Percentiles rank a stretch among this genome's conserved stretches.
phyloP scores from a whole-genome alignment of 148 eudicot species.

The Rhododendron vialii region DNA sequence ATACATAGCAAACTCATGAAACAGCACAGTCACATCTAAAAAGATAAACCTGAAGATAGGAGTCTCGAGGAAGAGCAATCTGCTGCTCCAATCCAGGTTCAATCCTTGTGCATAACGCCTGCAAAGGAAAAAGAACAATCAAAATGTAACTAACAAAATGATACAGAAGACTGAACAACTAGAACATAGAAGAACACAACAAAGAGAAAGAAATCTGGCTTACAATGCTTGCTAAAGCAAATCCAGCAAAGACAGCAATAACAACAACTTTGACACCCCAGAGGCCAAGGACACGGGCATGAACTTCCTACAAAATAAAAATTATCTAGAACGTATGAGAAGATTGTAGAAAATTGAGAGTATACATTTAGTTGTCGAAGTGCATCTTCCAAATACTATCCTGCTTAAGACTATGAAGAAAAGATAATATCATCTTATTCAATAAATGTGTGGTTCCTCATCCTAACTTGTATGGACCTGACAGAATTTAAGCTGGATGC shows the following conservation, averaged over 20 bases:
- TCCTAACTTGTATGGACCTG: neutral
- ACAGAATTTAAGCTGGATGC: neutral
- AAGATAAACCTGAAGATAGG: slow-evolving; percentile 85
- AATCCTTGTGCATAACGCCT: slow-evolving; percentile 95
- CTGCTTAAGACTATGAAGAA: neutral
- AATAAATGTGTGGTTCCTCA: neutral
- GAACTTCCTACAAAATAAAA: slow-evolving; percentile 62
- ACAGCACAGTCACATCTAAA: neutral
- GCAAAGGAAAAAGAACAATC: slow-evolving; percentile 9
- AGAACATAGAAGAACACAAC: neutral
- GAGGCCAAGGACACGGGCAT: slow-evolving; percentile 71
- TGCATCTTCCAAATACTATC: neutral
- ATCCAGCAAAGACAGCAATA: slow-evolving; percentile 58
- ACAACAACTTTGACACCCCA: slow-evolving; percentile 86
- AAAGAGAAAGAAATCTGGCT: slow-evolving; percentile 23
- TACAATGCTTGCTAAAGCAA: slow-evolving; percentile 92
- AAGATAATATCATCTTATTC: neutral
- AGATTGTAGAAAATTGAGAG: neutral
- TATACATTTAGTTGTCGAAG: neutral
- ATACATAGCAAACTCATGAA: slow-evolving; percentile 6
- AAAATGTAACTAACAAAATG: neutral
- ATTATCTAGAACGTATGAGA: neutral
- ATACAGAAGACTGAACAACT: neutral
- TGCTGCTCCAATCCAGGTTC: slow-evolving; percentile 98
- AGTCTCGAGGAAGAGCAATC: slow-evolving; percentile 95